Conservation (phyloP, 1,139 yeast genomes). For the Kluyveromyces sp. region DNA sequence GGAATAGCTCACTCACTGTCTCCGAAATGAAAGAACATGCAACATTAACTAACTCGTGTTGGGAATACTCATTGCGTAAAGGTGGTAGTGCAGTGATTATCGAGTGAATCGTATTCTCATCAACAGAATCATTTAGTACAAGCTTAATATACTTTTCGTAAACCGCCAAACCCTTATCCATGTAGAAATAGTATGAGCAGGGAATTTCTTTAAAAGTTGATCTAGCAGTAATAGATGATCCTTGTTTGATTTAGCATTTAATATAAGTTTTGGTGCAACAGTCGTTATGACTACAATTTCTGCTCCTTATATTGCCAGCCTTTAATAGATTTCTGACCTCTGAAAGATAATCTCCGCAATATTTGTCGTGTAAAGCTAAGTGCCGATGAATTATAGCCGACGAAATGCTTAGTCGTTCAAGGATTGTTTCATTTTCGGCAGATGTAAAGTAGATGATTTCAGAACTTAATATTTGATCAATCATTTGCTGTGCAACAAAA, state of each 20-base stretch:
- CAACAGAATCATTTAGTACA: conserved; percentile 15
- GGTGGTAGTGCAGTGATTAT: conserved; percentile 42
- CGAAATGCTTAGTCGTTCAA: conserved; percentile 42
- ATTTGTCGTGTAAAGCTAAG: conserved; percentile 36
- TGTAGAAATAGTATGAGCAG: conserved; percentile 39
- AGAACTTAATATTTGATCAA: conserved; percentile 40
- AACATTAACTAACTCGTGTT: conserved; percentile 17
- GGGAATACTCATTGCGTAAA: conserved; percentile 12
- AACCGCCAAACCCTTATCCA: conserved; percentile 54
- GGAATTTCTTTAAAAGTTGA: conserved; percentile 40
- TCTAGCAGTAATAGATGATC: conserved; percentile 34
- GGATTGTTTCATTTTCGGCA: conserved; percentile 25
- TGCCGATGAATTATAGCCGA: conserved; percentile 42
- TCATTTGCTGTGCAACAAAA: conserved; percentile 33
- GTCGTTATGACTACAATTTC: conserved; percentile 46
- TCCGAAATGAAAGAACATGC: conserved; percentile 27
- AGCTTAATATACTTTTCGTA: conserved; percentile 40
- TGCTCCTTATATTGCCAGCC: conserved; percentile 63
- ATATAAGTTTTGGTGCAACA: conserved; percentile 63
- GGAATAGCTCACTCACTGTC: conserved; percentile 10
- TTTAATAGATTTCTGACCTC: conserved; percentile 56
- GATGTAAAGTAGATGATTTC: conserved; percentile 39
- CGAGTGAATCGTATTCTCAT: conserved; percentile 25
- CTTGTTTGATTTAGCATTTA: conserved; percentile 35
- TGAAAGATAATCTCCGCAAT: conserved; percentile 40